A percentile compares a stretch with the other conserved stretches of the same genome.
Conservation (phyloP, 2,329 filamentous ascomycete genomes). For the Magnaporthiopsis incrustans region DNA sequence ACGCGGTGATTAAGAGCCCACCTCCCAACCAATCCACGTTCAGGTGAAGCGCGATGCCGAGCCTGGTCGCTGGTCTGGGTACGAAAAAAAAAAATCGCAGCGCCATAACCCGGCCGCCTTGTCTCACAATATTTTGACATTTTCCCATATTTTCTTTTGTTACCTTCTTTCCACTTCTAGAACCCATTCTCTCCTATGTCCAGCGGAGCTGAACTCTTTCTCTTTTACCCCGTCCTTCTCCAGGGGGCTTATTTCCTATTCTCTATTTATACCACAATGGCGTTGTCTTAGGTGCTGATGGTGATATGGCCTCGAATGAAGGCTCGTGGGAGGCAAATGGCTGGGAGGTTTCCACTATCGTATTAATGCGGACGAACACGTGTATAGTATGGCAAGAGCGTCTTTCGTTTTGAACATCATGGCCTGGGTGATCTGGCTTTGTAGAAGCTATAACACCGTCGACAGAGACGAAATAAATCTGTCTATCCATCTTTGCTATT, state of each 20-base stretch:
- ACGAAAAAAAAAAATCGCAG: neutral
- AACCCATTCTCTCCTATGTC: conserved; percentile 11
- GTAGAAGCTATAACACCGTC: neutral
- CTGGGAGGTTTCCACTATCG: neutral
- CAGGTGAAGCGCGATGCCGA: conserved; percentile 14
- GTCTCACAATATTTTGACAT: neutral
- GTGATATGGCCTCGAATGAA: neutral
- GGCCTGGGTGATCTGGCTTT: neutral
- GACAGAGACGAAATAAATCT: neutral
- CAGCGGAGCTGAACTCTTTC: conserved; percentile 15
- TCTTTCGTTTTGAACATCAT: neutral
- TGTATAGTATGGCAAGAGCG: neutral
- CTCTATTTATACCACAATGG: conserved; percentile 10
- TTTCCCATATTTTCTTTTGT: neutral
- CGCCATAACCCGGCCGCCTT: neutral
- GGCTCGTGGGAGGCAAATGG: neutral
- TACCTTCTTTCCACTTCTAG: conserved; percentile 7
- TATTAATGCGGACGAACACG: neutral
- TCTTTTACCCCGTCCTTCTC: neutral
- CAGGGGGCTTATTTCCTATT: conserved; percentile 4
- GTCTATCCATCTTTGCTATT: neutral
- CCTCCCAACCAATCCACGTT: conserved; percentile 37
- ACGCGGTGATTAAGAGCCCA: conserved; percentile 44
- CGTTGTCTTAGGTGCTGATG: neutral
- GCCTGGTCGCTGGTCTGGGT: conserved; percentile 12